These are phyloP conservation scores for Apiotrichum veenhuisii DNA, from an alignment of 1,284 basidiomycete species.

Conservation along the genomic window DNA sequence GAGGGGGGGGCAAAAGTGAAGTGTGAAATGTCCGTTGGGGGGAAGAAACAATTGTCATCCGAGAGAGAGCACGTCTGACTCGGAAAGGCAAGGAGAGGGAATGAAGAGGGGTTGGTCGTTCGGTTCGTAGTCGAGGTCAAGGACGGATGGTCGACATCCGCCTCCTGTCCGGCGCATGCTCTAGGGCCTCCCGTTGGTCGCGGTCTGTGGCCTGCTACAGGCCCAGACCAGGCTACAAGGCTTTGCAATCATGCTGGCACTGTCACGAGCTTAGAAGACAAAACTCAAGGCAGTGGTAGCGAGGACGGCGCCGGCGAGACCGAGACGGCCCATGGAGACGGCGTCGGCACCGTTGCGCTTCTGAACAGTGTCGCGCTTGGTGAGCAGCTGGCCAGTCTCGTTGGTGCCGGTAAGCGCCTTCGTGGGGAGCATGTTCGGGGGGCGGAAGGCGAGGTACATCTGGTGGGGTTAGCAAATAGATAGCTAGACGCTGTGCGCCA, in stretches of 20 bases:
- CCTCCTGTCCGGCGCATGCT: neutral
- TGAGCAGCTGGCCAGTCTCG: slow-evolving; percentile 25
- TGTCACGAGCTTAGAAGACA: neutral
- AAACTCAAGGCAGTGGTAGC: slow-evolving; percentile 4
- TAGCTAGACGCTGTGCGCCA: too few relatives aligned
- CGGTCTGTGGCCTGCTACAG: too few relatives aligned
- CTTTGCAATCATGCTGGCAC: too few relatives aligned
- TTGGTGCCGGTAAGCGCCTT: slow-evolving; percentile 46
- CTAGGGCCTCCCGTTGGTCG: neutral
- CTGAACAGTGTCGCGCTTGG: slow-evolving; percentile 2
- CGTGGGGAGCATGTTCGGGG: slow-evolving; percentile 52
- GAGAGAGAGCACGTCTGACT: too few relatives aligned
- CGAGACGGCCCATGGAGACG: neutral
- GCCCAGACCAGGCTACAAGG: too few relatives aligned
- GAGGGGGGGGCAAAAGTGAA: neutral
- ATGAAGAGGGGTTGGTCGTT: neutral
- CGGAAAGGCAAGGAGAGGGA: neutral
- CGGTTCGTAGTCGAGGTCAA: neutral
- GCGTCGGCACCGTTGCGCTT: neutral
- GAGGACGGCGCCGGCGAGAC: neutral
- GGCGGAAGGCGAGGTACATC: slow-evolving; percentile 45
- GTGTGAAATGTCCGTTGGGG: neutral
- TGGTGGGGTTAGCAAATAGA: slow-evolving; percentile 6
- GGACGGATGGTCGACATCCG: neutral
- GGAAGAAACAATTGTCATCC: too few relatives aligned